phyloP scores from a whole-genome alignment of 2,329 filamentous ascomycete genomes.

The Colletotrichum camelliae region DNA sequence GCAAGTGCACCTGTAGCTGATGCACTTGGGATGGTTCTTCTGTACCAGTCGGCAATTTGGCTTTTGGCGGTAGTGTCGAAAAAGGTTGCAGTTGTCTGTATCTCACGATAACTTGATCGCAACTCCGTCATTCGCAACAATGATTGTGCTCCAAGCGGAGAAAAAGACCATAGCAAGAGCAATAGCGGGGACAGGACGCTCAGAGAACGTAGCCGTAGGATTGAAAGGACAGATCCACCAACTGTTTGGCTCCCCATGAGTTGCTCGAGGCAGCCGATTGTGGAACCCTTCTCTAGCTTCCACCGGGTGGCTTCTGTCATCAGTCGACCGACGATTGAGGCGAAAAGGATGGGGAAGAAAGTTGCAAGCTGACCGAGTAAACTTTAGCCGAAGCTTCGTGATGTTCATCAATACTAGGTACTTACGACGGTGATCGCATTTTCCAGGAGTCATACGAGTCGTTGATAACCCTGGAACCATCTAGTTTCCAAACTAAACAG shows the following conservation, averaged over 20 bases:
- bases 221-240: not conserved
- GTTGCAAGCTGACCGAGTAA: not conserved
- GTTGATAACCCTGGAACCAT: too few species aligned
- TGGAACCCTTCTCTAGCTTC: not conserved
- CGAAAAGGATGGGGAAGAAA: not conserved
- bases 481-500: too few species aligned
- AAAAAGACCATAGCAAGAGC: not conserved
- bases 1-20: too few species aligned
- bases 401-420: not conserved
- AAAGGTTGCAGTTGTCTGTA: accelerated
- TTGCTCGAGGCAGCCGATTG: not conserved
- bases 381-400: too few species aligned
- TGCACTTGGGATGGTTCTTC: too few species aligned
- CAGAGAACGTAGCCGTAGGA: not conserved
- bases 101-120: accelerated
- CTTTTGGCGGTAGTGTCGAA: not conserved
- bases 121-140: not conserved
- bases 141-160: not conserved
- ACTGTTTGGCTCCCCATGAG: not conserved
- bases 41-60: not conserved
- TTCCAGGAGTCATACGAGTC: too few species aligned
- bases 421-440: not conserved
- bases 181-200: not conserved
- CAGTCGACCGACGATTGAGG: not conserved
- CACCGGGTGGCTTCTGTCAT: not conserved